phyloP scores from a whole-genome alignment of 78 protist species.

The Mantamonas sphyraenae region DNA sequence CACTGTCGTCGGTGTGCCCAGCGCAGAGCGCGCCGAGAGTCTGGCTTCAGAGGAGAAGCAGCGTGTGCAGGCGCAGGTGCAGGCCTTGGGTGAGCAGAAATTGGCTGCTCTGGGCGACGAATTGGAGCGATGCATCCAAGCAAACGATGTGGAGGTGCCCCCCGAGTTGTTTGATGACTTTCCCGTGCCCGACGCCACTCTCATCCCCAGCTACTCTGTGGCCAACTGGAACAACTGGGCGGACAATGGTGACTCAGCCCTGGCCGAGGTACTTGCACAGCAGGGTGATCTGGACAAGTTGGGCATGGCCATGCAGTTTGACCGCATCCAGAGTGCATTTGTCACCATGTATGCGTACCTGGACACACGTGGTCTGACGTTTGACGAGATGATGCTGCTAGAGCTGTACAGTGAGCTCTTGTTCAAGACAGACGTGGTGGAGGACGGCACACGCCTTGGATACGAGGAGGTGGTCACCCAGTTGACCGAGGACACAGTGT shows the following conservation, averaged over 20 bases:
- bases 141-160: constrained; percentile 16
- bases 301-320: too few relatives aligned
- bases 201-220: too few relatives aligned
- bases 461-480: constrained; percentile 21
- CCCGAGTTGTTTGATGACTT: background rate
- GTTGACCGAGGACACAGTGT: constrained; percentile 17
- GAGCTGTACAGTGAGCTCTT: constrained; percentile 8
- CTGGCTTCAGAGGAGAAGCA: background rate
- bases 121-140: background rate
- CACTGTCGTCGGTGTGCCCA: background rate
- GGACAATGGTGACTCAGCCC: too few relatives aligned
- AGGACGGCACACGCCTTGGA: background rate
- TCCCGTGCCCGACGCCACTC: background rate
- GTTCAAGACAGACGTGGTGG: constrained; percentile 3
- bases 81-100: background rate
- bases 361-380: background rate
- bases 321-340: constrained; percentile 6
- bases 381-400: background rate
- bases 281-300: too few relatives aligned
- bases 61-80: constrained; percentile 7
- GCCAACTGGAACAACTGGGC: too few relatives aligned
- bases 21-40: background rate
- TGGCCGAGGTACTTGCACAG: too few relatives aligned
- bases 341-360: background rate
- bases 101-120: background rate